Conservation (phyloP, 2,329 filamentous ascomycete species). For the Colletotrichum sp. region DNA sequence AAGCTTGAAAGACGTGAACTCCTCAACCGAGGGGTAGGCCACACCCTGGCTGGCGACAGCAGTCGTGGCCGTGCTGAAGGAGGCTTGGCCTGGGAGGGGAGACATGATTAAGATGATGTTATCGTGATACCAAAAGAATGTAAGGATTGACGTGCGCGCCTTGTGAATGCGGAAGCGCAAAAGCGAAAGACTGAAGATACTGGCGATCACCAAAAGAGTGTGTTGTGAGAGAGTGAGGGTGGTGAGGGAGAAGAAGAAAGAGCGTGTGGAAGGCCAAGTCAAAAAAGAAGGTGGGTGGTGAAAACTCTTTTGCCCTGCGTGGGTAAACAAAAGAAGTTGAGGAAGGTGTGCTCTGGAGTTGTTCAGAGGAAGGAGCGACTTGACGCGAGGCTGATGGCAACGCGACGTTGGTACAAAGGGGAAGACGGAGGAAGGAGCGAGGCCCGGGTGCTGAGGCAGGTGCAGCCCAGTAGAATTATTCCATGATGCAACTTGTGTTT, state of each 20-base stretch:
- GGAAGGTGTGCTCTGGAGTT: not conserved
- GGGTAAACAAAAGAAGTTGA: not conserved
- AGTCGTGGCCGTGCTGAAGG: constrained; percentile 2
- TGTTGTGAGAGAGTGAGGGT: not conserved
- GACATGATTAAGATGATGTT: not conserved
- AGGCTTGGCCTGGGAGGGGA: not conserved
- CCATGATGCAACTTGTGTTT: not conserved
- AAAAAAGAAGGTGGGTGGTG: not conserved
- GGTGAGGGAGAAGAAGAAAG: not conserved
- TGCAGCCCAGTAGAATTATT: not conserved
- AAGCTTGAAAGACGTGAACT: constrained; percentile 1
- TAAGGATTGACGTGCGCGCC: not conserved
- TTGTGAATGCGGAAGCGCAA: not conserved
- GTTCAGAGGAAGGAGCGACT: not conserved
- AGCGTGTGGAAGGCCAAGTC: not conserved
- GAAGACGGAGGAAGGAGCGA: not conserved
- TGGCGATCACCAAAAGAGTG: not conserved
- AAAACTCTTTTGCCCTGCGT: not conserved
- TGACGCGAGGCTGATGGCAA: not conserved
- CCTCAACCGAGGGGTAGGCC: not conserved
- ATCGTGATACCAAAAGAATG: not conserved
- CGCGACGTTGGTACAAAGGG: not conserved
- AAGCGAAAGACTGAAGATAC: not conserved
- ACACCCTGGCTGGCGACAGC: not conserved
- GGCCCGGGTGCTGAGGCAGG: not conserved